Evolutionary conservation across 495 filamentous ascomycete species (phyloP).

Genomic region (Staphylotrichum longicolle): DNA sequence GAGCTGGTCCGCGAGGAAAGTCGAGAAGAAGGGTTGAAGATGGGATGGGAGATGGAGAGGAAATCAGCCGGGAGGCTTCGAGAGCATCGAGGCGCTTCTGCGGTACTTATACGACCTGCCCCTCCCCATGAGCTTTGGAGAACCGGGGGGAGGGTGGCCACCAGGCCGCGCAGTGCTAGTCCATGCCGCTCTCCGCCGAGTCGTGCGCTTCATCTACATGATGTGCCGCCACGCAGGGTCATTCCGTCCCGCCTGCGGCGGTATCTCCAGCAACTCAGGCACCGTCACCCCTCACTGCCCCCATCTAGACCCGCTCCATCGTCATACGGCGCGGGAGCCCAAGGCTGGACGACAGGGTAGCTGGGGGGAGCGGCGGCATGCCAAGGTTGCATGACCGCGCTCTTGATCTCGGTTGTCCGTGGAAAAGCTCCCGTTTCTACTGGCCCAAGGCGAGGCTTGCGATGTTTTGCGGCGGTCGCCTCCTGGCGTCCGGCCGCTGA

Average conservation of each 20-base stretch:
- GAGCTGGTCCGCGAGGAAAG: slow-evolving; percentile 4
- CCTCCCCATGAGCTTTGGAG: slow-evolving; percentile 17
- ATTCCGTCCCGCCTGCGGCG: slow-evolving; percentile 29
- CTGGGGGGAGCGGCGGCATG: slow-evolving; percentile 18
- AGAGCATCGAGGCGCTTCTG: slow-evolving; percentile 17
- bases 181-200: slow-evolving; percentile 21
- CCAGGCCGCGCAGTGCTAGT: slow-evolving; percentile 11
- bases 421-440: slow-evolving; percentile 15
- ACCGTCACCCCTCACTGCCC: slow-evolving; percentile 4
- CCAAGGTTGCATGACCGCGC: slow-evolving; percentile 20
- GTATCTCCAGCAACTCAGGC: slow-evolving; percentile 22
- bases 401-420: slow-evolving; percentile 21
- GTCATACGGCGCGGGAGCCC: slow-evolving; percentile 25
- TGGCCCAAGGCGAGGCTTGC: slow-evolving; percentile 23
- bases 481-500: slow-evolving; percentile 20
- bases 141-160: slow-evolving; percentile 22
- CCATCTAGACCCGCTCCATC: slow-evolving; percentile 31
- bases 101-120: slow-evolving; percentile 33
- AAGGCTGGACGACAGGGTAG: slow-evolving; percentile 16
- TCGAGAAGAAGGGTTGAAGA: not conserved
- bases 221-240: slow-evolving; percentile 31
- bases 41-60: slow-evolving; percentile 7
- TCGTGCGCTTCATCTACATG: slow-evolving; percentile 32
- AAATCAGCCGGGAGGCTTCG: slow-evolving; percentile 18
- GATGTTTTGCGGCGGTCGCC: slow-evolving; percentile 22